Conservation (phyloP, 352 stramenopile genomes). For the Saprolegnia diclina region DNA sequence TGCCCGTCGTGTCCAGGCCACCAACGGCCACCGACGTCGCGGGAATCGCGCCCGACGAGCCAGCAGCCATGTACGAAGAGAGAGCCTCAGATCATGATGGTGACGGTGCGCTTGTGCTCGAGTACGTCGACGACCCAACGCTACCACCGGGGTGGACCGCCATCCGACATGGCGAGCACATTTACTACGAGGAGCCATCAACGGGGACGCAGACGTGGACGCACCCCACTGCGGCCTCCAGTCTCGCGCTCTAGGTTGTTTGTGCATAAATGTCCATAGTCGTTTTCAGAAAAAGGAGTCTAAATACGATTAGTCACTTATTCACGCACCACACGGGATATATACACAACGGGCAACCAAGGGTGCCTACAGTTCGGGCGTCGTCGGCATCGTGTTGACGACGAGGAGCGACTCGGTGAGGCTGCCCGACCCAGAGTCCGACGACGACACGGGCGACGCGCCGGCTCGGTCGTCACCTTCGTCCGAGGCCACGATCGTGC, state of each 20-base stretch:
- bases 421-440: background rate
- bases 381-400: background rate
- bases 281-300: background rate
- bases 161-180: constrained; percentile 17
- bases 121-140: constrained; percentile 13
- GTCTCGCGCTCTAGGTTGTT: background rate
- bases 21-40: background rate
- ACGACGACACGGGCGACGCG: background rate
- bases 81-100: background rate
- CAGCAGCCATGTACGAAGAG: background rate
- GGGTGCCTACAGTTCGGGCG: background rate
- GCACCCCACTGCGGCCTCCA: background rate
- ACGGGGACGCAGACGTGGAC: constrained; percentile 16
- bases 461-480: background rate
- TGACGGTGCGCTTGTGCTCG: background rate
- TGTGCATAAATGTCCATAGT: too few relatives aligned
- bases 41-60: too few relatives aligned
- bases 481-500: constrained; percentile 6
- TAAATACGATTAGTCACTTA: background rate
- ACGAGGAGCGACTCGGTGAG: background rate
- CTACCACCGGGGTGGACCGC: constrained; percentile 10
- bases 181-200: constrained; percentile 19
- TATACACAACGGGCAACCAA: background rate
- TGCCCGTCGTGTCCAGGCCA: background rate
- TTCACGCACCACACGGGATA: background rate